Conservation (phyloP, 345 rosid species). For the Eutrema japonicum region DNA sequence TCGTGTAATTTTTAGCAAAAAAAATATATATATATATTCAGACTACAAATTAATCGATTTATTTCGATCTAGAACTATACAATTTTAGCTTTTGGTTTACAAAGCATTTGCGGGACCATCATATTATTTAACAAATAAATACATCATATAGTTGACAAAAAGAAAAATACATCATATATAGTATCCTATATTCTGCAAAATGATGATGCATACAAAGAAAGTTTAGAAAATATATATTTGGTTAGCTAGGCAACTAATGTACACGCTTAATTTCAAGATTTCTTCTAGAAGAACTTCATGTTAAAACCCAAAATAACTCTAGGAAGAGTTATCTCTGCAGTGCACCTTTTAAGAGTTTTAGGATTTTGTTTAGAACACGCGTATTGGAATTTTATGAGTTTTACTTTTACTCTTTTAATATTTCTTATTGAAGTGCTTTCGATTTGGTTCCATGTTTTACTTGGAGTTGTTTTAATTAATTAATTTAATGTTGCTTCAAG, state of each 20-base stretch:
- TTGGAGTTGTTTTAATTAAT: neutral
- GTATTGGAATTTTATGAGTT: slow-evolving; percentile 9
- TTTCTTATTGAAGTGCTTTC: neutral
- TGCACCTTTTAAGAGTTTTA: neutral
- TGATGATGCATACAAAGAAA: slow-evolving; percentile 9
- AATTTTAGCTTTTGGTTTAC: neutral
- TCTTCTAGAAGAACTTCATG: slow-evolving; percentile 9
- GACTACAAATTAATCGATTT: neutral
- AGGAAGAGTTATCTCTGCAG: neutral
- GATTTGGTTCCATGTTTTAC: neutral
- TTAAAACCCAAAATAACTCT: neutral
- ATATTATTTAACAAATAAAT: neutral
- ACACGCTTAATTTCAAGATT: neutral
- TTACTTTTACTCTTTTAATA: neutral
- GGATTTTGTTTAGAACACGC: neutral
- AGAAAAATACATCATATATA: neutral
- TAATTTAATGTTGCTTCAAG: neutral
- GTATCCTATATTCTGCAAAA: neutral
- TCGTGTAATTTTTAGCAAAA: neutral
- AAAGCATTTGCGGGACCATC: slow-evolving; percentile 7
- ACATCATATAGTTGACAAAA: neutral
- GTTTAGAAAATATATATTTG: neutral
- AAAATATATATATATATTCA: neutral
- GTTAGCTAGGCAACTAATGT: neutral
- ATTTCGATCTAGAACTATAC: neutral